These are phyloP conservation scores for Apophysomyces ossiformis DNA, from an alignment of 371 early-diverging fungal genomes.

Conservation along the genomic window DNA sequence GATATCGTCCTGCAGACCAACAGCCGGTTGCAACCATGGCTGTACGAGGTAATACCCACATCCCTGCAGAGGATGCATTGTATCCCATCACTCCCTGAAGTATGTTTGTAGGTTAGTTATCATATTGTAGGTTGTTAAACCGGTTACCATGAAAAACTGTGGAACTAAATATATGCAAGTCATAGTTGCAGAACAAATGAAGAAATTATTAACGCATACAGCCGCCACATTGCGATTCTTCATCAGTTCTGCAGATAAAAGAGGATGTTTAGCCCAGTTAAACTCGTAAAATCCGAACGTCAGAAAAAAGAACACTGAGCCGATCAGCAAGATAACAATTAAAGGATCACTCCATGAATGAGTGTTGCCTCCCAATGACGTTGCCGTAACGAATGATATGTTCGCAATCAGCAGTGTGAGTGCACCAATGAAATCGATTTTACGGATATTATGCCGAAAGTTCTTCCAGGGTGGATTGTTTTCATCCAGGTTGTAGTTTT, in stretches of 20 bases:
- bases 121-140: background rate
- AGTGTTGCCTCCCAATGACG: constrained; percentile 66
- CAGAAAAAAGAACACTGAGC: constrained; percentile 43
- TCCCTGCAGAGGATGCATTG: constrained; percentile 41
- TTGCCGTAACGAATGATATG: constrained; percentile 56
- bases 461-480: constrained; percentile 24
- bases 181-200: constrained; percentile 38
- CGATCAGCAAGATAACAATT: constrained; percentile 53
- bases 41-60: constrained; percentile 43
- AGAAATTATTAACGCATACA: constrained; percentile 41
- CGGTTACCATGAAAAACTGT: constrained; percentile 47
- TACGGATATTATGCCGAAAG: constrained; percentile 30
- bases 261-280: constrained; percentile 63
- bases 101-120: background rate
- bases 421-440: constrained; percentile 69
- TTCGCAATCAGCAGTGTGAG: constrained; percentile 53
- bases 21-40: constrained; percentile 41
- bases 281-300: constrained; percentile 61
- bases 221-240: constrained; percentile 37
- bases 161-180: constrained; percentile 35
- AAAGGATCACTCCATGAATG: constrained; percentile 63
- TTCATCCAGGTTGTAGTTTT: constrained; percentile 26
- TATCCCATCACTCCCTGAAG: constrained; percentile 44
- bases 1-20: constrained; percentile 36
- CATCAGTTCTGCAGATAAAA: constrained; percentile 51